Evolutionary conservation across 495 filamentous ascomycete genomes (phyloP).

Genomic region (Tuber microsphaerosporum): DNA sequence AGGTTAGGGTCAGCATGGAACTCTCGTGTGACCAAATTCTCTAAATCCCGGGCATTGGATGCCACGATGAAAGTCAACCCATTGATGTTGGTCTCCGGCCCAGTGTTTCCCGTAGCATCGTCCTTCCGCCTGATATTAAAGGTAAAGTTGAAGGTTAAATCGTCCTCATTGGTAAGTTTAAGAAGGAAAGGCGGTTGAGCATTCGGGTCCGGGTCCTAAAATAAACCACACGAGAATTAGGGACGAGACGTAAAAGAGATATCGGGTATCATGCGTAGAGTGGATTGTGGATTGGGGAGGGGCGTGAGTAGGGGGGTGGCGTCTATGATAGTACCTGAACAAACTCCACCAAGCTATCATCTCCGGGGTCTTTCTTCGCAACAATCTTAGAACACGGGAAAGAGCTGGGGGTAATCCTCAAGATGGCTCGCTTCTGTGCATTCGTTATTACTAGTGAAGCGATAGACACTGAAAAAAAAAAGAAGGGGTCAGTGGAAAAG

Average conservation of each 20-base stretch:
- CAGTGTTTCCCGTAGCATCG: constrained; percentile 48
- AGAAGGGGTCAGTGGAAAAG: constrained; percentile 10
- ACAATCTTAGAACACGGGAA: constrained; percentile 76
- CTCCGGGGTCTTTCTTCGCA: constrained; percentile 66
- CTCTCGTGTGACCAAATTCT: constrained; percentile 86
- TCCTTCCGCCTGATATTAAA: constrained; percentile 73
- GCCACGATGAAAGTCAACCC: constrained; percentile 89
- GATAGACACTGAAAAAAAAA: constrained; percentile 62
- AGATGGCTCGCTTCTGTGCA: constrained; percentile 61
- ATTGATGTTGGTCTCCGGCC: constrained; percentile 68
- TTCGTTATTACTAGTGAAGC: constrained; percentile 72
- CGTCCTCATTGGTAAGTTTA: constrained; percentile 81
- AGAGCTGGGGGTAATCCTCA: constrained; percentile 76
- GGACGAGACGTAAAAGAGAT: constrained; percentile 2
- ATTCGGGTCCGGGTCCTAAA: constrained; percentile 70
- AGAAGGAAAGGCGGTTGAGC: constrained; percentile 67
- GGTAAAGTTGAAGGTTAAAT: constrained; percentile 83
- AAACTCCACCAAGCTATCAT: constrained; percentile 74
- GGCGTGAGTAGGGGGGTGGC: constrained; percentile 3
- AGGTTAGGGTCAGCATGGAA: constrained; percentile 96
- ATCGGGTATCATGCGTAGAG: constrained; percentile 1
- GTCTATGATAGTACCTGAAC: constrained; percentile 62
- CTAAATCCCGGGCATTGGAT: constrained; percentile 74
- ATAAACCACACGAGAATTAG: neutral
- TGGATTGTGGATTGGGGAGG: constrained; percentile 5